Percentiles rank a stretch among this genome's conserved stretches.
These are phyloP conservation scores for Colletotrichum tanaceti DNA, from an alignment of 2,329 filamentous ascomycete genomes.

Conservation along the genomic window DNA sequence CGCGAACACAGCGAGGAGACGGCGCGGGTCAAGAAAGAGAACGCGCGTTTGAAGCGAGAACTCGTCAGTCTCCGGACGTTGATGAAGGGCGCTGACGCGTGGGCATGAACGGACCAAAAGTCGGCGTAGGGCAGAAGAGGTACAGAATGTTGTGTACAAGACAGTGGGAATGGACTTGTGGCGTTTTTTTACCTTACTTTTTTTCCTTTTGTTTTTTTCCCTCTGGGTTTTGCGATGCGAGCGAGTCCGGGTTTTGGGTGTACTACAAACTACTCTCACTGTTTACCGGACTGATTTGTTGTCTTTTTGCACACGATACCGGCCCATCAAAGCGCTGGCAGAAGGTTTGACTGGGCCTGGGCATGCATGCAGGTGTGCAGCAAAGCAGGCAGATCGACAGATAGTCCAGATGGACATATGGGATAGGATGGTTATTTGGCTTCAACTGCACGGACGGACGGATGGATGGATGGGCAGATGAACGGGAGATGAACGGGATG, in stretches of 20 bases:
- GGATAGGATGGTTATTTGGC: constrained; percentile 8
- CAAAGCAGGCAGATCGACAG: constrained; percentile 5
- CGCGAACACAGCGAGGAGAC: constrained; percentile 82
- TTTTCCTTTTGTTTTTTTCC: too few relatives aligned
- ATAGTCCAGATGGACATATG: background rate
- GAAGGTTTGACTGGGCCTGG: constrained; percentile 12
- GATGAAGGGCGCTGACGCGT: constrained; percentile 55
- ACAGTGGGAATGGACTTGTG: constrained; percentile 13
- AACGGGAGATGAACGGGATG: constrained; percentile 15
- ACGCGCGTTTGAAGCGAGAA: constrained; percentile 83
- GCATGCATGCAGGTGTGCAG: constrained; percentile 23
- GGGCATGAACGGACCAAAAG: background rate
- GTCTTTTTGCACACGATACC: constrained; percentile 10
- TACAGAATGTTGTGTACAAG: constrained; percentile 8
- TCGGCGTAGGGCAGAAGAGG: background rate
- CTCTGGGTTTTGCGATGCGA: constrained; percentile 27
- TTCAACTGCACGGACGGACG: constrained; percentile 1
- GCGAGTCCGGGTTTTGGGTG: constrained; percentile 32
- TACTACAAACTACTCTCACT: constrained; percentile 16
- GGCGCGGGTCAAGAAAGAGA: constrained; percentile 84
- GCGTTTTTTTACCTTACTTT: too few relatives aligned
- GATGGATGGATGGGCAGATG: background rate
- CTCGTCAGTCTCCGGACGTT: constrained; percentile 75
- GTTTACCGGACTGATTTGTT: constrained; percentile 25
- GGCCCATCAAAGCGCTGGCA: background rate